phyloP scores from a whole-genome alignment of 768 basidiomycete species.

The Leccinellum luteum region DNA sequence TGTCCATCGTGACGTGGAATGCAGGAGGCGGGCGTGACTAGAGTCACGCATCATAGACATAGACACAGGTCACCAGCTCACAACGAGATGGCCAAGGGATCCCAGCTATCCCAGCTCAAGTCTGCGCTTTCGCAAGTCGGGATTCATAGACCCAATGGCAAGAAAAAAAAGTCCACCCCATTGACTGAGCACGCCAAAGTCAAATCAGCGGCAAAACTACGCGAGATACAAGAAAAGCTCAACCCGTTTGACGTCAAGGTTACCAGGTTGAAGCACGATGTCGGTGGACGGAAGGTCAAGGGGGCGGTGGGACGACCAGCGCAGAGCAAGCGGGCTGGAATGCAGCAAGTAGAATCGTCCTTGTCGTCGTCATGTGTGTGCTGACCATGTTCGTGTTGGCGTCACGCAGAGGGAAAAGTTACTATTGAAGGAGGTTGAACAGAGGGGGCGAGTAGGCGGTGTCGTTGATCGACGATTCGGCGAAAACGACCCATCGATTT shows the following conservation, averaged over 20 bases:
- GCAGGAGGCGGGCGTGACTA: too few relatives aligned
- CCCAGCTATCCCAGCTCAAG: constrained; percentile 90
- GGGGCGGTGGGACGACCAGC: constrained; percentile 83
- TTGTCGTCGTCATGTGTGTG: not conserved
- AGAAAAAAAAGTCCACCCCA: constrained; percentile 63
- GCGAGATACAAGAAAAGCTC: constrained; percentile 79
- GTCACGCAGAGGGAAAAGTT: constrained; percentile 72
- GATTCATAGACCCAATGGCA: constrained; percentile 56
- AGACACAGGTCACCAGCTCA: too few relatives aligned
- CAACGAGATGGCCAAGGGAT: constrained; percentile 56
- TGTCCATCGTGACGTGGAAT: too few relatives aligned
- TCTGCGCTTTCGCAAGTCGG: constrained; percentile 79
- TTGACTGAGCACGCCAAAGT: constrained; percentile 76
- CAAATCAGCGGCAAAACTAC: constrained; percentile 74
- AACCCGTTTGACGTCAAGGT: constrained; percentile 96
- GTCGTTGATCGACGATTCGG: constrained; percentile 94
- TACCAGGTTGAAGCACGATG: constrained; percentile 89
- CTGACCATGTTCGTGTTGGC: constrained; percentile 1
- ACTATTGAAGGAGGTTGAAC: constrained; percentile 83
- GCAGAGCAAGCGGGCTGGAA: constrained; percentile 83
- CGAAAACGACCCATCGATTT: constrained; percentile 89
- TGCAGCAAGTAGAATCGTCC: constrained; percentile 69
- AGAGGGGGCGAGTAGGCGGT: constrained; percentile 79
- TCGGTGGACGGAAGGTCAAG: constrained; percentile 84
- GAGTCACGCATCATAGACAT: too few relatives aligned